Base-by-base conservation (phyloP, 768 basidiomycete genomes). In the Mycena galopus region DNA sequence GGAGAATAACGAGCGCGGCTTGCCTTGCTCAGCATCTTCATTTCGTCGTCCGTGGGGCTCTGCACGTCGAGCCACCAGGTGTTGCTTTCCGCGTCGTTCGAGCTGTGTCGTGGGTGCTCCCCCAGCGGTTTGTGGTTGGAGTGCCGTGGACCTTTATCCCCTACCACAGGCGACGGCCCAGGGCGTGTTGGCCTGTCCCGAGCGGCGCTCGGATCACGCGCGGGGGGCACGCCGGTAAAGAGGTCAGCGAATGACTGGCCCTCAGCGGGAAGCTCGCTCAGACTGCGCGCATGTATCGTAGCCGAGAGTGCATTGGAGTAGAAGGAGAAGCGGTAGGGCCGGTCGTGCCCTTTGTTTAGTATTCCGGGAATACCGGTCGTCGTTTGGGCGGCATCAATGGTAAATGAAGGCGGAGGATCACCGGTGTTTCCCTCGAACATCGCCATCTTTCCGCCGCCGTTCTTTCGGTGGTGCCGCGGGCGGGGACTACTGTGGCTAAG, bases 41-140 rank as follows among this genome's bases (percentile, higher is more conserved):
- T 99, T 82, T 99, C 98, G 58, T 97, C 96, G 74, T 99, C 98
- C 0, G 97, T 99, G 0, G 98, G 98, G 67, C 91, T 93, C 64
- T 92, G 89, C 2, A 99, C 89, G 78, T 99, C 98, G 73, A 99
- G 82, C 98, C 98, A 99, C 98, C 98, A 99, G 2, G 96, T 98
- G 77, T 89, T 92, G 0, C 87, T 87, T 74, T 96, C 96, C 3
- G 86, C 85, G 64, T 93, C 88, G 25, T 75, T 39, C 9, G 42
- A 16, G 65, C 56, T 62, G 58, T 73, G 59, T 55, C 72, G 66
- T 64, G 42, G 59, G 53, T 58, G 42, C 68, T 67, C 51, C 73
- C 25, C 76, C n/a, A 9, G 35, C 14, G 50, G 47, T 25, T 55
- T 64, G 55, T 69, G 21, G 59, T 69, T 69, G 19, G 69, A 67